These are phyloP conservation scores for Colletotrichum lindemuthianum DNA, from an alignment of 2,329 filamentous ascomycete genomes.

Conservation along the genomic window DNA sequence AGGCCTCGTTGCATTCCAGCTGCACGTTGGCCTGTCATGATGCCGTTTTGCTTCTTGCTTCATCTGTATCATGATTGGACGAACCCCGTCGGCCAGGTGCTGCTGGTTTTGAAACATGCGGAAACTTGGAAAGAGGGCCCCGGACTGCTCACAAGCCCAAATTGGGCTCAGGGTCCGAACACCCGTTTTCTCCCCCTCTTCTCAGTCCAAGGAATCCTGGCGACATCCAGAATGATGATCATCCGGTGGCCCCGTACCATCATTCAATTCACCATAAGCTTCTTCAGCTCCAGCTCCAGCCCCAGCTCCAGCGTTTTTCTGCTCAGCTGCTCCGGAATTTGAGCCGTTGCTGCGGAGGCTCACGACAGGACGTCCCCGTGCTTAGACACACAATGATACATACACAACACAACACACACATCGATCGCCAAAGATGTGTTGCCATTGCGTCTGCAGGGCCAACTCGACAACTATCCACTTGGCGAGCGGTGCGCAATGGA, in stretches of 20 bases:
- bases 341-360: too few species aligned
- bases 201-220: constrained; percentile 25
- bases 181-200: constrained; percentile 4
- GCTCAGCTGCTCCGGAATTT: too few species aligned
- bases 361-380: too few species aligned
- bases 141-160: not conserved
- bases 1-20: constrained; percentile 10
- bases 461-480: too few species aligned
- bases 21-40: constrained; percentile 10
- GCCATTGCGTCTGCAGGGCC: too few species aligned
- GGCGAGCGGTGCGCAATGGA: too few species aligned
- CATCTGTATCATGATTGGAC: constrained; percentile 13
- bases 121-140: constrained; percentile 30
- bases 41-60: constrained; percentile 15
- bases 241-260: constrained; percentile 15
- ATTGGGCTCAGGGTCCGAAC: constrained; percentile 23
- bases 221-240: constrained; percentile 28
- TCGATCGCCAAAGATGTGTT: too few species aligned
- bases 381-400: too few species aligned
- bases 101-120: constrained; percentile 30
- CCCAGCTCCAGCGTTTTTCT: too few species aligned
- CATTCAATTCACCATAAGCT: not conserved
- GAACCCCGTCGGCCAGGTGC: constrained; percentile 5
- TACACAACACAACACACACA: too few species aligned
- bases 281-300: not conserved